Evolutionary conservation across 2,329 filamentous ascomycete genomes (phyloP), one percentile per base, ranked within the genome.

Genomic region (Apiospora hydei): DNA sequence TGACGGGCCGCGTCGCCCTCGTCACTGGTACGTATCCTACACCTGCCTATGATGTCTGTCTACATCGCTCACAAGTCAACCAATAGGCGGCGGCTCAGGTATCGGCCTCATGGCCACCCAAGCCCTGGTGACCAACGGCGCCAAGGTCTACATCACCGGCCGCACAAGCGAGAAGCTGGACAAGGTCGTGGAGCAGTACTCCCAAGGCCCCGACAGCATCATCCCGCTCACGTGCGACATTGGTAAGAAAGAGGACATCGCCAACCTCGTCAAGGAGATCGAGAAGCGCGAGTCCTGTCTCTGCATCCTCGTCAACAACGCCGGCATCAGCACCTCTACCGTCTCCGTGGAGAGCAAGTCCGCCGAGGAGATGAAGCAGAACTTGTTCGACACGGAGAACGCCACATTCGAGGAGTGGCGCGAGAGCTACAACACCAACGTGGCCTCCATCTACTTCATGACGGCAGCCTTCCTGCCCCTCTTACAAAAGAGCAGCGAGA

Each of bases 381-480:
- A 91, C 80, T 84, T 93, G 41, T 96, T 95, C 83, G 89, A 95
- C 69, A 85, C 88, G 57, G 86, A 91, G 71, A 77, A 81, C 1
- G 79, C 82, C 3, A 89, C 84, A 0, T 86, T 93, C 71, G 89
- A 93, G 46, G 89, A 92, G 76, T 96, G 93, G 94, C 87, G 87
- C n/a, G 82, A 88, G 53, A 89, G 90, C 0, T 95, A 93, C 84
- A 88, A 89, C 72, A 94, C 93, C 26, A 95, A 97, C 75, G 93
- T 95, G 14, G 89, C 93, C 44, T 89, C 88, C 73, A 85, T 90
- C 71, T 93, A 90, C 83, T 93, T 91, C 75, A 85, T 89, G 69
- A 91, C 90, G 0, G 86, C 91, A 69, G 87, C 89, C 0, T 86
- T 93, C 64, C 87, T 90, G 1, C 90, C 91, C 0, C 83, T 92